A percentile compares a stretch with the other conserved stretches of the same genome.
Evolutionary conservation across 2,329 filamentous ascomycete species (phyloP).

Genomic region (Botrytis porri): DNA sequence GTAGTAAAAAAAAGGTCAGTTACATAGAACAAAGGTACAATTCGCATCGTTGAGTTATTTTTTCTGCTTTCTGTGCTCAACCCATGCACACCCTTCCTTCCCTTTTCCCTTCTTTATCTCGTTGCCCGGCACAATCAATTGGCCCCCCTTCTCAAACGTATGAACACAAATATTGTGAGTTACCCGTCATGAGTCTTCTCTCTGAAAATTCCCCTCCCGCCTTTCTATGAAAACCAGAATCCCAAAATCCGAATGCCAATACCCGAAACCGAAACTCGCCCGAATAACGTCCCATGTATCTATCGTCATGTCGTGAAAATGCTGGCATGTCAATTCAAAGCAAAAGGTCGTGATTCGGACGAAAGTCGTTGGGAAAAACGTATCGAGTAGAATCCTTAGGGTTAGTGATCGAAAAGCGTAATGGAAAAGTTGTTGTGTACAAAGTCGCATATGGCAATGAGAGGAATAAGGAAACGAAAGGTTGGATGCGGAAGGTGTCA

Average conservation of each 20-base stretch:
- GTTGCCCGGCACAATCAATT: slow-evolving; percentile 14
- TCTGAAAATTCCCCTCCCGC: slow-evolving; percentile 1
- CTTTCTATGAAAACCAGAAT: slow-evolving; percentile 10
- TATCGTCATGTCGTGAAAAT: slow-evolving; percentile 20
- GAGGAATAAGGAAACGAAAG: slow-evolving; percentile 16
- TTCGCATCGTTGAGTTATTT: slow-evolving; percentile 21
- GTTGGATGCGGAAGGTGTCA: slow-evolving; percentile 17
- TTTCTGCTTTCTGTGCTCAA: slow-evolving; percentile 17
- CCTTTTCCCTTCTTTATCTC: slow-evolving; percentile 5
- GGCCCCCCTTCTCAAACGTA: slow-evolving; percentile 8
- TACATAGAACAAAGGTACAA: slow-evolving; percentile 23
- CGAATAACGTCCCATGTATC: slow-evolving; percentile 17
- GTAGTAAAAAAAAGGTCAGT: slow-evolving; percentile 19
- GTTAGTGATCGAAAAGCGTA: slow-evolving; percentile 19
- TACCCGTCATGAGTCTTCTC: not conserved
- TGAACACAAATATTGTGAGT: slow-evolving; percentile 14
- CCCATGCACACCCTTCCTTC: slow-evolving; percentile 3
- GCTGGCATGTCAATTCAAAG: slow-evolving; percentile 18
- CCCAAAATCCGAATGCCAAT: slow-evolving; percentile 12
- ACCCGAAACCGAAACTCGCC: slow-evolving; percentile 13
- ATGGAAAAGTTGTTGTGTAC: slow-evolving; percentile 18
- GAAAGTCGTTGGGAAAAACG: slow-evolving; percentile 15
- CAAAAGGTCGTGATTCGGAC: slow-evolving; percentile 14
- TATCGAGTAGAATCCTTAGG: slow-evolving; percentile 10
- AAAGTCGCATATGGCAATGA: slow-evolving; percentile 16